Conservation (phyloP, 805 yeast genomes). For the Candida michaelii region DNA sequence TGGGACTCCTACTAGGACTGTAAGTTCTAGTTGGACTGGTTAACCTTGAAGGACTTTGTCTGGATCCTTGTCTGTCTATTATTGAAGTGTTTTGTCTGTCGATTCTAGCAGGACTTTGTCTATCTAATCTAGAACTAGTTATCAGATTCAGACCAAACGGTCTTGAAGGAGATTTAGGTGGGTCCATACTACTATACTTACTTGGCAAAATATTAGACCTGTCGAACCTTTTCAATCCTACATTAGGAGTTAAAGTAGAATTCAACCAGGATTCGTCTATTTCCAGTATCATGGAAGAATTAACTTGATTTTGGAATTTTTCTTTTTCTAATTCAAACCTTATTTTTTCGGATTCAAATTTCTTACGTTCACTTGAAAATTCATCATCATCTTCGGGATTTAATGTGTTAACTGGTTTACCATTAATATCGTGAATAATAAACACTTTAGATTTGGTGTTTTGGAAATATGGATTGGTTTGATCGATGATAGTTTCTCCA, state of each 20-base stretch:
- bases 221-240: conserved; percentile 2
- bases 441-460: conserved; percentile 42
- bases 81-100: not conserved
- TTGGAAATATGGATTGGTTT: conserved; percentile 28
- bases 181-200: not conserved
- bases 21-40: not conserved
- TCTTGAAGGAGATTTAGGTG: conserved; percentile 4
- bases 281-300: conserved; percentile 12
- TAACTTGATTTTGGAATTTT: conserved; percentile 12
- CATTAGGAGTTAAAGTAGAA: conserved; percentile 15
- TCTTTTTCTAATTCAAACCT: conserved; percentile 16
- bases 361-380: conserved; percentile 14
- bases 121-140: not conserved
- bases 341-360: conserved; percentile 15
- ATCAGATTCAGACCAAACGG: conserved; percentile 1
- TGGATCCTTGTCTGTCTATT: not conserved
- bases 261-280: conserved; percentile 15
- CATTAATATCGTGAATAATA: conserved; percentile 50
- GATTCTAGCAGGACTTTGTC: conserved; percentile 5
- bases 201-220: conserved; percentile 4
- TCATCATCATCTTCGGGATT: conserved; percentile 9
- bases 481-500: conserved; percentile 14
- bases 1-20: not conserved
- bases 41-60: not conserved
- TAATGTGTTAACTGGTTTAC: conserved; percentile 25